Evolutionary conservation across 2,329 filamentous ascomycete species (phyloP).

Genomic region (Clarireedia homoeocarpa): DNA sequence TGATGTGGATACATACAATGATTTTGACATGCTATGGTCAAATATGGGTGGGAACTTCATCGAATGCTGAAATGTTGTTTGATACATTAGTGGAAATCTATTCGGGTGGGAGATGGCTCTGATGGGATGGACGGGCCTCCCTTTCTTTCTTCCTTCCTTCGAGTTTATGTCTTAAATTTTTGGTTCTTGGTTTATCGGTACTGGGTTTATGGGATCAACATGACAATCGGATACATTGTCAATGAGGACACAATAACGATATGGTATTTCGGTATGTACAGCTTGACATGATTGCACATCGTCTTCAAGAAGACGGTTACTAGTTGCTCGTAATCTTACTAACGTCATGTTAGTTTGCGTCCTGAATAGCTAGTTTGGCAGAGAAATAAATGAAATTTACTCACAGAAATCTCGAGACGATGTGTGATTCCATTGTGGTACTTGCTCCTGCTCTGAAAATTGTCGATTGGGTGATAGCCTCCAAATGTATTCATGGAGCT

Average conservation of each 20-base stretch:
- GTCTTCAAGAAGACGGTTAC: background rate
- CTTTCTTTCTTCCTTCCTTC: background rate
- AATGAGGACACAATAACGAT: background rate
- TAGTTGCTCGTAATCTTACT: background rate
- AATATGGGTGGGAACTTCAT: constrained; percentile 5
- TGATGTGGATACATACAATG: constrained; percentile 10
- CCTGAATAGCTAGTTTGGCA: background rate
- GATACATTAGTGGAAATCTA: background rate
- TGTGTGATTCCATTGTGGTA: too few species aligned
- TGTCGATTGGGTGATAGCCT: too few species aligned
- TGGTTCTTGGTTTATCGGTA: background rate
- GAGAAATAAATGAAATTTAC: background rate
- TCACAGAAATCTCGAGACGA: too few species aligned
- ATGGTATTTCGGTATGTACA: background rate
- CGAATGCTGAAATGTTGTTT: constrained; percentile 28
- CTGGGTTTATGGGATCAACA: background rate
- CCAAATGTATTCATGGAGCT: too few species aligned
- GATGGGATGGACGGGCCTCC: background rate
- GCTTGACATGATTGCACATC: background rate
- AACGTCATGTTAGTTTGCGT: background rate
- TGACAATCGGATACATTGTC: background rate
- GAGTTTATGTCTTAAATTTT: background rate
- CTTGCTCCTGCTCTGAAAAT: too few species aligned
- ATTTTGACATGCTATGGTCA: constrained; percentile 11
- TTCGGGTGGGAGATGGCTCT: background rate